Base-by-base conservation (phyloP, 192 early-diverging fungal genomes). In the Geosiphon pyriformis region DNA sequence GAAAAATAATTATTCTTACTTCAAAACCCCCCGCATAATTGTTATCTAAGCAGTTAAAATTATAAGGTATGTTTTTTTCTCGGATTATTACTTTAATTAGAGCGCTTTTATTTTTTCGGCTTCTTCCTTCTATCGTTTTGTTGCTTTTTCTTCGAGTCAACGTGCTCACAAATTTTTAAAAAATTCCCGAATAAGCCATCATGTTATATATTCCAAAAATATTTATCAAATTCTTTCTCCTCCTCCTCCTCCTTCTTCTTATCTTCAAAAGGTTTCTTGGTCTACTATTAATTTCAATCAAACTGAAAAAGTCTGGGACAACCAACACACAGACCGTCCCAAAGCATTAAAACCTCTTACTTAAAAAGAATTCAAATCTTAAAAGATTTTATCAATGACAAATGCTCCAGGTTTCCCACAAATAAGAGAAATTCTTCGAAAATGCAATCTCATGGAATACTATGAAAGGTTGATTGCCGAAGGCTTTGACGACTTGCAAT, bases 401-500 rank as follows among this genome's bases (percentile, higher is more conserved):
- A 61, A 65, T 63, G 7, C 12, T 31, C 15, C n/a, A 31, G 18
- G 53, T 34, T 57, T 59, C 35, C 26, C 33, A 50, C 32, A 60
- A 22, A 30, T 68, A 33, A 22, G 10, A 1, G 25, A 54, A 30
- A 30, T 61, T 73, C 17, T 53, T 63, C 22, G 22, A 2, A 11
- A 69, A 66, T 77, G 67, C 59, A 60, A 65, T 22, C 57, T 77
- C 33, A 23, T n/a, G 18, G 70, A 77, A 29, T 77, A 77, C 52
- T 69, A 47, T 34, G 67, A 74, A 37, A 55, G 50, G 12, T 62
- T 77, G 32, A 63, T 74, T n/a, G 65, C 59, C 15, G 76, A 77
- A 71, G 76, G 76, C 1, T 77, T 77, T 54, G 76, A 77, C 32
- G 65, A 74, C 18, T 34, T 74, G 2, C 68, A 74, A 64, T 77